Base-by-base conservation (phyloP, 2,329 filamentous ascomycete species). In the Aspergillus jensenii region DNA sequence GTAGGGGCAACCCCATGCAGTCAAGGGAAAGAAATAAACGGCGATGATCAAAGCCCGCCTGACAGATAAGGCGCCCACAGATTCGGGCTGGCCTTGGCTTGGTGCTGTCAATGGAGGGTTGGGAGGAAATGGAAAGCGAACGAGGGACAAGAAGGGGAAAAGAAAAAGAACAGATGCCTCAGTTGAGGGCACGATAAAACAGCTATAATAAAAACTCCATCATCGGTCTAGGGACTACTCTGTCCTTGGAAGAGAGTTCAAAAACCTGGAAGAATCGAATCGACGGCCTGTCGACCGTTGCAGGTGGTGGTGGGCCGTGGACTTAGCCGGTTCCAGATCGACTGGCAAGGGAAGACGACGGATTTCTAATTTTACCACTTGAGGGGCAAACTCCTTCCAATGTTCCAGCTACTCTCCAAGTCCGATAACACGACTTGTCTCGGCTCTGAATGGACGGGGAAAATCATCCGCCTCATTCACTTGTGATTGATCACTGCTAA, bases 31-130 rank as follows among this genome's bases (percentile, higher is more conserved):
- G 37, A 3, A 35, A 52, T 50, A 19, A 31, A 51, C 25, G 14
- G 25, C 15, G 31, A 49, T 41, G 44, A 39, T 49, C 45, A 48
- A 55, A 35, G 43, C 19, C 31, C 46, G 39, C 46, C 40, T 33
- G 21, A 56, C 44, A 51, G 54, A 56, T 56, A 56, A 56, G 46
- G 54, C 54, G 54, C 25, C 53, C 45, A 49, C 35, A 43, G 37
- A 40, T 33, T 19, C 11, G 33, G 15, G 50, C 23, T 44, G 25
- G 14, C 35, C 14, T 7, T 25, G 17, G n/a, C 44, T n/a, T n/a
- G 17, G n/a, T 43, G 35, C 35, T 37, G 35, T 43, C 21, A 25
- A 46, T 31, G 44, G 25, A 37, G 46, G n/a, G 27, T 44, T 27
- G 35, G 17, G 40, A 23, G 35, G 19, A 51, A 33, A 35, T 27